A percentile compares a stretch with the other conserved stretches of the same genome.
Conservation (phyloP, 148 eudicot genomes). For the Cornus controversa region DNA sequence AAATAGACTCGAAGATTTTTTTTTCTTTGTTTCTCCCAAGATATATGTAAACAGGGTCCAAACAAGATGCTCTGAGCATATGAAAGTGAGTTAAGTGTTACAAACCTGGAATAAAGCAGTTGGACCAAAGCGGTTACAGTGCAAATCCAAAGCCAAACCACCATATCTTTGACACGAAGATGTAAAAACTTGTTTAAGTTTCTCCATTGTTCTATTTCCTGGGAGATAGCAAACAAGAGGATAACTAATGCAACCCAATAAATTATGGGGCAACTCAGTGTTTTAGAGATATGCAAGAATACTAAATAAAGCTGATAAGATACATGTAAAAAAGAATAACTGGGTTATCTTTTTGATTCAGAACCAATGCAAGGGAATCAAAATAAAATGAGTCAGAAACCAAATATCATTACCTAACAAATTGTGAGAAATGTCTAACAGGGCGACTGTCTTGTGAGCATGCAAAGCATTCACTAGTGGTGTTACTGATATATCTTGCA, state of each 20-base stretch:
- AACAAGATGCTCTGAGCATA: not conserved
- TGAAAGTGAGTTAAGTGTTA: not conserved
- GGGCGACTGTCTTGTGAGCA: conserved; percentile 66
- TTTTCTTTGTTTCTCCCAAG: not conserved
- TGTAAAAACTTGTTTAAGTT: conserved; percentile 60
- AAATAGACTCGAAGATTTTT: not conserved
- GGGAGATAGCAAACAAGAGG: conserved; percentile 22
- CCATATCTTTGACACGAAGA: conserved; percentile 78
- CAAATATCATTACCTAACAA: conserved; percentile 54
- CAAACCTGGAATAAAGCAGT: conserved; percentile 79
- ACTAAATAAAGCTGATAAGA: not conserved
- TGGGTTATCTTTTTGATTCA: not conserved
- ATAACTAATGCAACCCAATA: conserved; percentile 7
- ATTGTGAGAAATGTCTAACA: conserved; percentile 88
- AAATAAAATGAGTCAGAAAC: not conserved
- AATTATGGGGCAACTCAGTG: not conserved
- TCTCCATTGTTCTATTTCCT: conserved; percentile 91
- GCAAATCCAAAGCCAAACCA: conserved; percentile 79
- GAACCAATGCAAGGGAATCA: not conserved
- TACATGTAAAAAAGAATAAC: not conserved
- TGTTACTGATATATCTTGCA: conserved; percentile 74
- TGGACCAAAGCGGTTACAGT: conserved; percentile 82
- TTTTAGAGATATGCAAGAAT: not conserved
- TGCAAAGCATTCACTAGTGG: conserved; percentile 82
- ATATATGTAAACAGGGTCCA: not conserved